These are phyloP conservation scores for Sporothrix mexicana DNA, from an alignment of 2,329 filamentous ascomycete species.

Conservation along the genomic window DNA sequence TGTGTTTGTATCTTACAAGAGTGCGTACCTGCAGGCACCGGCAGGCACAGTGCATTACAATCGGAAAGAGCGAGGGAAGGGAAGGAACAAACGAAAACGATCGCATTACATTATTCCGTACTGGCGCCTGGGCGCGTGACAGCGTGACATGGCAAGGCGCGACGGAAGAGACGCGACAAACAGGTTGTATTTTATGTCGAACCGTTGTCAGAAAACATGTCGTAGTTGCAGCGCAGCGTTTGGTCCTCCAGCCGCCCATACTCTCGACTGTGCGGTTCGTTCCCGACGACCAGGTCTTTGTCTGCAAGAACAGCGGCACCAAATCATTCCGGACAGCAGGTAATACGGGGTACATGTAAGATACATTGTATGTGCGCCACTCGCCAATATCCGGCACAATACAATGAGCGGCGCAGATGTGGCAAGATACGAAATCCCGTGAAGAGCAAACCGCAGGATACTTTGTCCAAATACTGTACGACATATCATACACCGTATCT, in stretches of 20 bases:
- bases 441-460: too few relatives aligned
- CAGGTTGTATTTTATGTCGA: not conserved
- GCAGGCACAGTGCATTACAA: conserved; percentile 16
- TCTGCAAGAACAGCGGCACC: conserved; percentile 6
- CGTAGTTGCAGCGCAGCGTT: not conserved
- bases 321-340: too few relatives aligned
- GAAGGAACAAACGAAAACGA: conserved; percentile 4
- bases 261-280: not conserved
- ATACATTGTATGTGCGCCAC: conserved; percentile 9
- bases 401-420: not conserved
- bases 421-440: not conserved
- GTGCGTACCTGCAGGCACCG: conserved; percentile 12
- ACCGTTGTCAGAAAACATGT: not conserved
- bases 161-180: not conserved
- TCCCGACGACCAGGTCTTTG: conserved; percentile 15
- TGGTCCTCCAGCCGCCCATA: not conserved
- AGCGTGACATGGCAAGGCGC: not conserved
- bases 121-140: not conserved
- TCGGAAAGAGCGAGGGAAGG: conserved; percentile 11
- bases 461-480: too few relatives aligned
- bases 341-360: not conserved
- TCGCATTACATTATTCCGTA: not conserved
- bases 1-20: not conserved
- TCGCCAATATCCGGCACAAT: not conserved
- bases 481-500: too few relatives aligned